These are phyloP conservation scores for Raffaelea deltoideospora DNA, from an alignment of 2,329 filamentous ascomycete species.

Conservation along the genomic window DNA sequence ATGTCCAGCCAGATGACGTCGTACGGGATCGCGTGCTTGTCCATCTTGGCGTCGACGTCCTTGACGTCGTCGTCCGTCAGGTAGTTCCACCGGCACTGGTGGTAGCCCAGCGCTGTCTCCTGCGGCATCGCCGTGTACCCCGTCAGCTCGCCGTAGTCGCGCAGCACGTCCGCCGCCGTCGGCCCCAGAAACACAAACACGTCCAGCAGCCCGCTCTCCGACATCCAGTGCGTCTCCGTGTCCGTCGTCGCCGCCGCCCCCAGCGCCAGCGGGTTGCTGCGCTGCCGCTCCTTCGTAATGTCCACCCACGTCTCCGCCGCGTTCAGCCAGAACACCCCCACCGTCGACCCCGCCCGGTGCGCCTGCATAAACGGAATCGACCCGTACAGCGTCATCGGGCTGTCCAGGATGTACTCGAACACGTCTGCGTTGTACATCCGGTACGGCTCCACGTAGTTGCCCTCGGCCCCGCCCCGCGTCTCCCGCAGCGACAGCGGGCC, in stretches of 20 bases:
- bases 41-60: conserved; percentile 91
- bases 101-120: conserved; percentile 82
- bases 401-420: conserved; percentile 94
- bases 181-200: conserved; percentile 91
- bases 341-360: conserved; percentile 81
- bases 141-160: conserved; percentile 76
- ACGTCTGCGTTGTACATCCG: conserved; percentile 93
- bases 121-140: conserved; percentile 85
- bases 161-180: conserved; percentile 65
- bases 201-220: conserved; percentile 77
- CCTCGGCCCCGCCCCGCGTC: conserved; percentile 77
- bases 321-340: conserved; percentile 96
- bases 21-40: conserved; percentile 89
- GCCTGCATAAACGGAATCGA: conserved; percentile 96
- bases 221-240: conserved; percentile 94
- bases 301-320: conserved; percentile 96
- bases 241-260: conserved; percentile 53
- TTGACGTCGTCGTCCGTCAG: conserved; percentile 93
- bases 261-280: conserved; percentile 62
- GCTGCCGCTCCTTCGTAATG: conserved; percentile 64
- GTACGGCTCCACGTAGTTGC: conserved; percentile 79
- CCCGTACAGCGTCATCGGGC: conserved; percentile 97
- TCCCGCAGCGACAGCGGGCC: conserved; percentile 78
- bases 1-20: conserved; percentile 99
- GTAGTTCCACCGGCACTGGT: conserved; percentile 99